Conservation (phyloP, 768 basidiomycete genomes). For the Boletus barrowsii region DNA sequence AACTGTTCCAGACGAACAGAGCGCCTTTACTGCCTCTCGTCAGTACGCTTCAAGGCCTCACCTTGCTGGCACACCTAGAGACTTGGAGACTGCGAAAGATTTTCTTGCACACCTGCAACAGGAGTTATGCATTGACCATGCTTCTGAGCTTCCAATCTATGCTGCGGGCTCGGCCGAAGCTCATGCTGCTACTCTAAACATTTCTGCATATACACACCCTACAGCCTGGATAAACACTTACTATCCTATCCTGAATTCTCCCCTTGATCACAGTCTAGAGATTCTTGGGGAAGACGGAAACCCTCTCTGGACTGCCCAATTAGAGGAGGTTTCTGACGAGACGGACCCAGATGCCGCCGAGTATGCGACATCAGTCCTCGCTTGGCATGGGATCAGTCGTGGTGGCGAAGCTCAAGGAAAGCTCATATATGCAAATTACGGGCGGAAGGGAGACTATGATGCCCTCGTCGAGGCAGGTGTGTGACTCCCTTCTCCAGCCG, state of each 20-base stretch:
- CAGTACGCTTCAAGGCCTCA: slow-evolving; percentile 55
- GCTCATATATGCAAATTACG: slow-evolving; percentile 57
- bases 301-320: slow-evolving; percentile 54
- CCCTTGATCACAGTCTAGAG: slow-evolving; percentile 53
- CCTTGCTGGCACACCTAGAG: slow-evolving; percentile 55
- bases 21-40: slow-evolving; percentile 50
- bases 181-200: slow-evolving; percentile 48
- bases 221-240: slow-evolving; percentile 67
- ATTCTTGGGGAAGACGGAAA: slow-evolving; percentile 51
- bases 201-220: slow-evolving; percentile 39
- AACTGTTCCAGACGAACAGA: slow-evolving; percentile 48
- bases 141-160: slow-evolving; percentile 42
- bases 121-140: slow-evolving; percentile 41
- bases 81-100: slow-evolving; percentile 54
- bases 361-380: slow-evolving; percentile 52
- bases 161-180: slow-evolving; percentile 56
- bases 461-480: slow-evolving; percentile 49
- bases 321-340: slow-evolving; percentile 64
- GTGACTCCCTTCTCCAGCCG: background rate
- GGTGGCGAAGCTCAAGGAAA: slow-evolving; percentile 65
- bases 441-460: slow-evolving; percentile 62
- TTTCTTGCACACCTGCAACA: slow-evolving; percentile 52
- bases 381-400: slow-evolving; percentile 70
- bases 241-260: slow-evolving; percentile 72
- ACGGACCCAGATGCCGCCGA: slow-evolving; percentile 62